These are phyloP conservation scores for Penicillium salamii DNA, from an alignment of 495 filamentous ascomycete species.

Conservation along the genomic window DNA sequence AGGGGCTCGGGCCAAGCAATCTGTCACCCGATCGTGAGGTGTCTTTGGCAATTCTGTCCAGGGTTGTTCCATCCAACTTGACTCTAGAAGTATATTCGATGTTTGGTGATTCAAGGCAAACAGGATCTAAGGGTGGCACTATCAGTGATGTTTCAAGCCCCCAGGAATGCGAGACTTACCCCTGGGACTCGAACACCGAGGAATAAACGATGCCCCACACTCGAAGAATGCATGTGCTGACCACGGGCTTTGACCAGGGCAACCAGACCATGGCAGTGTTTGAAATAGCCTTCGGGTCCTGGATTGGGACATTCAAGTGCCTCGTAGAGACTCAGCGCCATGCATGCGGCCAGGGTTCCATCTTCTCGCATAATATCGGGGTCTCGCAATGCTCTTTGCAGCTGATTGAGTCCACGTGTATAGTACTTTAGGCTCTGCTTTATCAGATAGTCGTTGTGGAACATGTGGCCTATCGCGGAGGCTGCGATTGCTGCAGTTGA, in stretches of 20 bases:
- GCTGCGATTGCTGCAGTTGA: conserved; percentile 24
- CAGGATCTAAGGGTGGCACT: conserved; percentile 10
- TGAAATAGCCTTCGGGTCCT: conserved; percentile 23
- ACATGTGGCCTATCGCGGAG: conserved; percentile 20
- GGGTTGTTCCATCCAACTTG: conserved; percentile 27
- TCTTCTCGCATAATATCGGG: conserved; percentile 24
- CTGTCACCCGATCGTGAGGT: conserved; percentile 21
- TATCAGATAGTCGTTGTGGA: conserved; percentile 18
- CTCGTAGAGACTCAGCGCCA: conserved; percentile 36
- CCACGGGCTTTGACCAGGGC: conserved; percentile 32
- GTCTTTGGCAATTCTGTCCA: conserved; percentile 23
- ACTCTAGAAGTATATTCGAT: conserved; percentile 24
- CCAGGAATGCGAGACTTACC: conserved; percentile 12
- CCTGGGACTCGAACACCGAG: conserved; percentile 24
- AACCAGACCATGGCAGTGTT: conserved; percentile 30
- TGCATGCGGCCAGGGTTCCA: conserved; percentile 33
- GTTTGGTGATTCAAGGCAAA: conserved; percentile 11
- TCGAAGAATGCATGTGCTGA: conserved; percentile 24
- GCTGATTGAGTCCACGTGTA: conserved; percentile 26
- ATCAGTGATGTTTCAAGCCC: not conserved
- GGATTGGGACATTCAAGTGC: conserved; percentile 32
- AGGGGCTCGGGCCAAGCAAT: conserved; percentile 25
- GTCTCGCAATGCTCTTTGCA: conserved; percentile 32
- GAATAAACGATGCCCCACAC: conserved; percentile 29
- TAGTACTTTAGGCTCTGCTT: conserved; percentile 31